Evolutionary conservation across 306 rosid genomes (phyloP), one percentile per base, ranked within the genome.

Genomic region (Malus sieversii): DNA sequence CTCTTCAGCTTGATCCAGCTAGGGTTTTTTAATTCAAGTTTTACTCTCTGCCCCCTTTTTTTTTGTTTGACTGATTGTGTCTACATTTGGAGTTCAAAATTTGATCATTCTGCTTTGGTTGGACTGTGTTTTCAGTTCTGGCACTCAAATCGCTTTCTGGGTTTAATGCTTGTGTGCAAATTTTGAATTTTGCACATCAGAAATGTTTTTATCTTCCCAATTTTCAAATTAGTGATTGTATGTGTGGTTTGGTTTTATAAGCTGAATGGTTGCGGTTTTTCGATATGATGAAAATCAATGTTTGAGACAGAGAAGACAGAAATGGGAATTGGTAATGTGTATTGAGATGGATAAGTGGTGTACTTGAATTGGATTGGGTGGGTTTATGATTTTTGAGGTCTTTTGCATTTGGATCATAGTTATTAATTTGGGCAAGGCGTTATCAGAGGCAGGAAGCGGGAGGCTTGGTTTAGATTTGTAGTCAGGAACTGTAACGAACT

Each of bases 1-100:
- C 69, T 40, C 77, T 63, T 65, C 51, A 40, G 67, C 61, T 75
- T 74, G 77, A 82, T 75, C 86, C 63, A 6, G 10, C 53, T 73
- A 62, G 77, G 82, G 57, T 71, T 84, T 80, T 23, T 48, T 51
- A 51, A 62, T 70, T 78, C 32, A 33, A 33, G 2, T 29, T 29
- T n/a, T 68, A 4, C 16, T 23, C 9, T 18, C 13, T 22, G 20
- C 23, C n/a, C 10, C 25, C 23, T 23, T 5, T 22, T 29, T 15
- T 22, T 15, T 63, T 59, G 75, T 25, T 25, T 67, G 60, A 35
- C 23, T 48, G n/a, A 29, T 83, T 22, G 20, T 27, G 46, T n/a
- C 46, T 44, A 8, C 60, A 38, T 80, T 70, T n/a, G 44, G 22
- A 27, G 59, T 61, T 60, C 25, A 29, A 19, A 61, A 4, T 74